Base-by-base conservation (phyloP, 176 grass and related monocot species). In the Sorghum bicolor region DNA sequence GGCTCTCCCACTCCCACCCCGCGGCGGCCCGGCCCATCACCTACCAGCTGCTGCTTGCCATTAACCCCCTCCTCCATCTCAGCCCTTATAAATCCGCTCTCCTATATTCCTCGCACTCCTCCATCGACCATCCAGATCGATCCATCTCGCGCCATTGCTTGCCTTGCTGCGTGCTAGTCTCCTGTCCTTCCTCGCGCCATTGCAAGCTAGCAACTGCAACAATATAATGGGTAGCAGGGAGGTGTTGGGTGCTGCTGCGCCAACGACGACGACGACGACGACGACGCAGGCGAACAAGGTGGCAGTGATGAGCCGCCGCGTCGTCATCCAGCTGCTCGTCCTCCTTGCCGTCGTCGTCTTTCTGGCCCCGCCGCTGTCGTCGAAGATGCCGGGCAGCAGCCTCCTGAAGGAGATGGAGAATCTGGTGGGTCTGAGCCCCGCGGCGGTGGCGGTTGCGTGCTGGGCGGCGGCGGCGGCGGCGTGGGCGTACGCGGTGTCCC, bases 71-170 rank as follows among this genome's bases (percentile, higher is more conserved):
- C 7, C 63, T 37, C 15, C 45, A 44, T 44, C 44, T 44, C 44
- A 77, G 82, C 24, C 78, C 79, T 92, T 92, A 86, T 92, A 92
- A 88, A 92, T 86, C 86, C 77, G 66, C 37, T 38, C 50, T n/a
- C 55, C 10, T 36, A 45, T 5, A 1, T 30, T 3, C 12, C 61
- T 14, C 61, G 25, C 61, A 29, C 61, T 6, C 26, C 25, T 64
- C 61, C 26, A 30, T 29, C 61, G 61, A 64, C 26, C 61, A 25
- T 11, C 55, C 0, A 25, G 61, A 29, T 52, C 48, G 12, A 39
- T 24, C 48, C 5, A 39, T 24, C 8, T 2, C 0, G 11, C 37
- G 64, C 28, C 24, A 10, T 61, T 26, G n/a, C 57, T 58, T 10
- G 55, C 5, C n/a, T 9, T 8, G 30, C 63, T 17, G 62, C 33